Conservation (phyloP, 148 eudicot genomes). For the Vaccinium darrowii region DNA sequence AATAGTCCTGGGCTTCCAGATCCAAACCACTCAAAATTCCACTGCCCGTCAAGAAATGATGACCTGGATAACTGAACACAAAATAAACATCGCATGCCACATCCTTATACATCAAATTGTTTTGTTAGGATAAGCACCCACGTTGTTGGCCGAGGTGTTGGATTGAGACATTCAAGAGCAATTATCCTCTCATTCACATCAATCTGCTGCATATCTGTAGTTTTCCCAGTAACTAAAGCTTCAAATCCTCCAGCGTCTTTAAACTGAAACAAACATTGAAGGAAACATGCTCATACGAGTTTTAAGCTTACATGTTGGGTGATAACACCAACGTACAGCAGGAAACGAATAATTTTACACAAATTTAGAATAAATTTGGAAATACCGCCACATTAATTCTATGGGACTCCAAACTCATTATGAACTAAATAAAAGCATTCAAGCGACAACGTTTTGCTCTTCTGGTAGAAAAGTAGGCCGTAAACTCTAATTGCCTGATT, state of each 20-base stretch:
- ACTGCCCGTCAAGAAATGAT: conserved; percentile 80
- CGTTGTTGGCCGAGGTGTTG: conserved; percentile 97
- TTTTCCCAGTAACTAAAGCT: conserved; percentile 66
- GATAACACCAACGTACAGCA: neutral
- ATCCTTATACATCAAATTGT: conserved; percentile 14
- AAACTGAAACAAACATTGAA: conserved; percentile 45
- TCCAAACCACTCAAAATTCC: conserved; percentile 94
- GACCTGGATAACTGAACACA: conserved; percentile 75
- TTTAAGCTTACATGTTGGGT: conserved; percentile 1
- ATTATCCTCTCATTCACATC: conserved; percentile 88
- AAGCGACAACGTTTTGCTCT: neutral
- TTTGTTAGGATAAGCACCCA: conserved; percentile 49
- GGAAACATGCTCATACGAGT: conserved; percentile 6
- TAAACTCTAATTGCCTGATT: neutral
- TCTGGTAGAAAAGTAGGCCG: neutral
- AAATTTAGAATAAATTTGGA: neutral
- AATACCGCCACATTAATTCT: neutral
- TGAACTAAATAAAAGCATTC: neutral
- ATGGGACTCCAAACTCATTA: neutral
- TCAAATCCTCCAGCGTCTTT: conserved; percentile 89
- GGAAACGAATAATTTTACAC: neutral
- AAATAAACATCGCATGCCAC: conserved; percentile 30
- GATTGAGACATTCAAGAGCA: conserved; percentile 86
- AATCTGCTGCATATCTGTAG: conserved; percentile 71
- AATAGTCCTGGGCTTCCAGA: conserved; percentile 63